phyloP scores from a whole-genome alignment of 108 stramenopile species.

The Discostella pseudostelligera region DNA sequence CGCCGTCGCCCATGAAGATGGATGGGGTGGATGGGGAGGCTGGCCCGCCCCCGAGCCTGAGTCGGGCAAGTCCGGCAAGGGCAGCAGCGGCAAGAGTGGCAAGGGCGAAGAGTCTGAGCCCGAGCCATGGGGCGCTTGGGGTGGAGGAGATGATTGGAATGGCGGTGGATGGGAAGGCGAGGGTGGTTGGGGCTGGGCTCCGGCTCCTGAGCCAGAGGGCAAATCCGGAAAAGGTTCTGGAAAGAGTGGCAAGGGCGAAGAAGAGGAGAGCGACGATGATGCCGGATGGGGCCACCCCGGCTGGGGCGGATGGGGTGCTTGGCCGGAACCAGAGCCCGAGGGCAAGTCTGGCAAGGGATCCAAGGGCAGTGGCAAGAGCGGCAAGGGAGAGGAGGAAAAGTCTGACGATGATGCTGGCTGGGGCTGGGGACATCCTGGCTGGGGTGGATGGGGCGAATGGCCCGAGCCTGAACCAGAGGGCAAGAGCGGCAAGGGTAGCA shows the following conservation, averaged over 20 bases:
- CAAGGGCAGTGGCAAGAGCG: no score
- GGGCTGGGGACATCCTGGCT: background rate
- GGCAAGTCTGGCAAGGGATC: no score
- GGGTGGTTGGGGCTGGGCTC: background rate
- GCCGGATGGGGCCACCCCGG: background rate
- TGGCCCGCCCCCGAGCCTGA: no score
- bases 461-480: constrained; percentile 4
- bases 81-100: background rate
- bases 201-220: background rate
- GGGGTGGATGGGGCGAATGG: background rate
- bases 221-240: background rate
- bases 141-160: background rate
- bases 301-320: background rate
- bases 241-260: background rate
- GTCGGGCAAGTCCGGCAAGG: background rate
- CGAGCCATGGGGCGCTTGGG: background rate
- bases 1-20: no score
- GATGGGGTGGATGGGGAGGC: no score
- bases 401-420: no score
- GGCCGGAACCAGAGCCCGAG: constrained; percentile 2
- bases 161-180: background rate
- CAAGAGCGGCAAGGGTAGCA: background rate
- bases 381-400: no score
- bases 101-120: background rate
- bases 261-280: background rate